Conservation (phyloP, 1,139 yeast genomes). For the Geotrichum siamense region DNA sequence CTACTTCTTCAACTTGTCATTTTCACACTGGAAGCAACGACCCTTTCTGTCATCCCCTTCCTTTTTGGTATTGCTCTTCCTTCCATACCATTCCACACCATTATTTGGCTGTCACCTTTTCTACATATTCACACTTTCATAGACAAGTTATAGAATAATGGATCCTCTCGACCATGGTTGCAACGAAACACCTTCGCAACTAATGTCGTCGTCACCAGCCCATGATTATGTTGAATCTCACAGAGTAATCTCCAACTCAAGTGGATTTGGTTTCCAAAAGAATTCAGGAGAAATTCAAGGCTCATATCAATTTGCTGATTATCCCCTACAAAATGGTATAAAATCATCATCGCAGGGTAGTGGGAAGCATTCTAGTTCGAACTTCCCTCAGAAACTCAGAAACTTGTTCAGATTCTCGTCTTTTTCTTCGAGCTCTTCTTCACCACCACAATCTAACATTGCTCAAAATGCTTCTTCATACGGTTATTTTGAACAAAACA, state of each 20-base stretch:
- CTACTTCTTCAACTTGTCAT: too few relatives aligned
- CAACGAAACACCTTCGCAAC: too few relatives aligned
- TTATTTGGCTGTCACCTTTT: too few relatives aligned
- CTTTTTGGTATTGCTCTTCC: too few relatives aligned
- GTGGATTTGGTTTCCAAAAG: neutral
- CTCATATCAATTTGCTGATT: neutral
- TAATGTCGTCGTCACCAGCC: too few relatives aligned
- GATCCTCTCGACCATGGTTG: too few relatives aligned
- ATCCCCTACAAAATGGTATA: neutral
- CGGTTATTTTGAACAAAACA: neutral
- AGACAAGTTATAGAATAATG: too few relatives aligned
- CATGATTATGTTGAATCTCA: neutral
- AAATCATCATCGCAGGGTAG: neutral
- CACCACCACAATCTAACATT: too few relatives aligned
- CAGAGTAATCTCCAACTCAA: neutral
- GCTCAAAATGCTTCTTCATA: neutral
- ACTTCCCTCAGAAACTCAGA: slow-evolving; percentile 29
- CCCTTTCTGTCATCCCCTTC: too few relatives aligned
- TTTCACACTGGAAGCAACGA: too few relatives aligned
- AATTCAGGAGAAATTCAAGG: neutral
- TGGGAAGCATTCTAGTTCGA: slow-evolving; percentile 2
- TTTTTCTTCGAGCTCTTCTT: slow-evolving; percentile 2
- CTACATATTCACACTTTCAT: too few relatives aligned
- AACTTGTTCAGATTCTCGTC: slow-evolving; percentile 28
- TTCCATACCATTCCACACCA: too few relatives aligned